Evolutionary conservation across 805 yeast genomes (phyloP).

Genomic region (Peterozyma xylosa): DNA sequence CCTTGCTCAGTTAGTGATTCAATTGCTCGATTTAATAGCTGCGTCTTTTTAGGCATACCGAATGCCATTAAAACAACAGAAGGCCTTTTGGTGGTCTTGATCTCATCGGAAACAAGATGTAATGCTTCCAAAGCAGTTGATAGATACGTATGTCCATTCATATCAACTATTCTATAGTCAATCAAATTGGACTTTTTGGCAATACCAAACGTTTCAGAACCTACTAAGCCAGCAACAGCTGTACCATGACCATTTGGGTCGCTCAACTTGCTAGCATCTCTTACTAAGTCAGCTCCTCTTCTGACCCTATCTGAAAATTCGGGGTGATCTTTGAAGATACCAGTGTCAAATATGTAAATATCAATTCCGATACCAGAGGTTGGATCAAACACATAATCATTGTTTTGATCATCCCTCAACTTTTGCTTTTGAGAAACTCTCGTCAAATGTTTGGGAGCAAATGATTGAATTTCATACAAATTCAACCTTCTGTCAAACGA

Average conservation of each 20-base stretch:
- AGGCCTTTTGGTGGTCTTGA: constrained; percentile 24
- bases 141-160: constrained; percentile 26
- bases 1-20: constrained; percentile 31
- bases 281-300: constrained; percentile 37
- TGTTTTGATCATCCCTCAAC: constrained; percentile 18
- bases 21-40: constrained; percentile 35
- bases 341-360: constrained; percentile 30
- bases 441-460: constrained; percentile 35
- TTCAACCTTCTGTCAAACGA: constrained; percentile 27
- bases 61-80: constrained; percentile 31
- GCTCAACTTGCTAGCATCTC: constrained; percentile 15
- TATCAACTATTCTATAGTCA: constrained; percentile 35
- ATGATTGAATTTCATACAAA: constrained; percentile 29
- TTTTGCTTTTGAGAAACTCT: constrained; percentile 27
- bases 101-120: constrained; percentile 15
- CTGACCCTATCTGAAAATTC: constrained; percentile 37
- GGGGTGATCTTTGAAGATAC: constrained; percentile 27
- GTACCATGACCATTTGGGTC: constrained; percentile 49
- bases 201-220: constrained; percentile 44
- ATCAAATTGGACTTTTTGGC: constrained; percentile 36
- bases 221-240: constrained; percentile 47
- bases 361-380: constrained; percentile 32
- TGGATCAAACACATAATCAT: constrained; percentile 33
- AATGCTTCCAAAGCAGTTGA: constrained; percentile 26
- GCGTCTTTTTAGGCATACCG: constrained; percentile 23